These are phyloP conservation scores for Candida stauntonica DNA, from an alignment of 805 yeast species.

Conservation along the genomic window DNA sequence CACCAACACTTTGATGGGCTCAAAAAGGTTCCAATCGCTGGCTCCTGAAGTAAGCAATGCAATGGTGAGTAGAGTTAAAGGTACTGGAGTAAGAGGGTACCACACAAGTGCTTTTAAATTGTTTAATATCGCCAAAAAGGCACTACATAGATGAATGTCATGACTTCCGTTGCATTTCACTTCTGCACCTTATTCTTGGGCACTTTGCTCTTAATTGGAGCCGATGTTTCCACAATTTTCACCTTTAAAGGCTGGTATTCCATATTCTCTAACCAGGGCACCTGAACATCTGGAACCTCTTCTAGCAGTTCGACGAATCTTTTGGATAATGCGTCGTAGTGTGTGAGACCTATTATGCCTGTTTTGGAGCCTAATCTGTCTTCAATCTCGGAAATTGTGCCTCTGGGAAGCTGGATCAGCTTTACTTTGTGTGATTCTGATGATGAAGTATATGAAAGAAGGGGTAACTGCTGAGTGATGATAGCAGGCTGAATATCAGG, in stretches of 20 bases:
- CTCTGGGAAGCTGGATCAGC: conserved; percentile 57
- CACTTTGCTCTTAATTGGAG: conserved; percentile 32
- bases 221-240: conserved; percentile 41
- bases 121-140: too few relatives aligned
- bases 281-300: conserved; percentile 33
- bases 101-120: too few relatives aligned
- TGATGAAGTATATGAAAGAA: conserved; percentile 44
- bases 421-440: conserved; percentile 34
- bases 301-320: conserved; percentile 27
- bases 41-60: not conserved
- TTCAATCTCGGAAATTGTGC: conserved; percentile 28
- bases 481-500: conserved; percentile 48
- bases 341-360: conserved; percentile 30
- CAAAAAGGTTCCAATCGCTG: not conserved
- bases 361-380: conserved; percentile 28
- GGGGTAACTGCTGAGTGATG: conserved; percentile 54
- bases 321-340: conserved; percentile 15
- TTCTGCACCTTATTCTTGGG: conserved; percentile 25
- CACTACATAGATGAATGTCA: too few relatives aligned
- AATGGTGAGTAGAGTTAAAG: not conserved
- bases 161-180: too few relatives aligned
- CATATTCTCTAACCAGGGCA: conserved; percentile 43
- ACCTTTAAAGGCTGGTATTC: conserved; percentile 36
- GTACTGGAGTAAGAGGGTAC: too few relatives aligned
- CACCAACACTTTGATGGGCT: too few relatives aligned